These are phyloP conservation scores for Alliaria petiolata DNA, from an alignment of 345 rosid species.

Conservation along the genomic window DNA sequence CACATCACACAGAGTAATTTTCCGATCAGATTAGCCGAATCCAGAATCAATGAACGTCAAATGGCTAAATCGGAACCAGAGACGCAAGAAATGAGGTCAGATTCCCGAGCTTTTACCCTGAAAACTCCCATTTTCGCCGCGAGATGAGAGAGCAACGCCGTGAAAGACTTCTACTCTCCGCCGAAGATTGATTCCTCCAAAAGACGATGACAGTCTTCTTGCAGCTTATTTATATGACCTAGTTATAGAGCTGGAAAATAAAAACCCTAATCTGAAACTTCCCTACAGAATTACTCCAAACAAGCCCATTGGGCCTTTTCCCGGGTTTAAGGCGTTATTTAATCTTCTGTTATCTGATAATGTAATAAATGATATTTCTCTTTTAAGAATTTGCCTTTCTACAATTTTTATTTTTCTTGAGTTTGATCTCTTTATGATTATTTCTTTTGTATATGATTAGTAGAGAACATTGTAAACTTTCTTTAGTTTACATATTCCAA, in stretches of 20 bases:
- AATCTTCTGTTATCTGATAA: no score
- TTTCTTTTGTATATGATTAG: not conserved
- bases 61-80: not conserved
- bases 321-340: no score
- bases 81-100: not conserved
- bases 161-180: not conserved
- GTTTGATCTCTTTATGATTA: not conserved
- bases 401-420: no score
- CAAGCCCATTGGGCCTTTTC: slow-evolving; percentile 22
- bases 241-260: not conserved
- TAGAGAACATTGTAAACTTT: not conserved
- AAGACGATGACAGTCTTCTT: not conserved
- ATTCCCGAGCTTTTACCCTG: slow-evolving; percentile 28
- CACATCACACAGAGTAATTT: not conserved
- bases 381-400: no score
- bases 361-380: no score
- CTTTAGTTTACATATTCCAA: not conserved
- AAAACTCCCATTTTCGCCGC: slow-evolving; percentile 33
- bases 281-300: not conserved
- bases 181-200: slow-evolving; percentile 12
- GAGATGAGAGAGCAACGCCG: not conserved
- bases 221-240: slow-evolving; percentile 1
- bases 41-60: not conserved
- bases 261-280: slow-evolving; percentile 21
- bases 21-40: not conserved